These are phyloP conservation scores for Thymus mandschuricus DNA, from an alignment of 257 asterid species.

Conservation along the genomic window DNA sequence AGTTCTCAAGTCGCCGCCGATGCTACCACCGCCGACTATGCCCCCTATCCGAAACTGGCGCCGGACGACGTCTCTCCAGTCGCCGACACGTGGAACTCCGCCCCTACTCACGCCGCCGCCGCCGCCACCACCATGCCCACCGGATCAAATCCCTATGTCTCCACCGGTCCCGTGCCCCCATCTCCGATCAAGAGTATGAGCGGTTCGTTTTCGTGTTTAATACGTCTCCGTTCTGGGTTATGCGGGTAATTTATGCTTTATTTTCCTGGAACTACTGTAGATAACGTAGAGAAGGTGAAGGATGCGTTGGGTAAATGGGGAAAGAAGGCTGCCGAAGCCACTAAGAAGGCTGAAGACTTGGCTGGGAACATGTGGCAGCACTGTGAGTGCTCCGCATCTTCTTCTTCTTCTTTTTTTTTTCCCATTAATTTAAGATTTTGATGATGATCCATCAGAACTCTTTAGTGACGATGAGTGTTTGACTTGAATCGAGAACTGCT, in stretches of 20 bases:
- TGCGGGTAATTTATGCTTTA: neutral
- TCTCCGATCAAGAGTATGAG: constrained; percentile 47
- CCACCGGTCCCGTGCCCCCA: constrained; percentile 53
- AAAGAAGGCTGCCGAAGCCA: constrained; percentile 82
- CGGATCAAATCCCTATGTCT: constrained; percentile 81
- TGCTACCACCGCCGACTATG: constrained; percentile 49
- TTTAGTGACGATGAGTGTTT: neutral
- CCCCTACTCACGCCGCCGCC: constrained; percentile 48
- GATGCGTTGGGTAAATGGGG: constrained; percentile 78
- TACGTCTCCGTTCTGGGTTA: neutral
- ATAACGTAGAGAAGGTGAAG: constrained; percentile 72
- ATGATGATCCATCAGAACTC: neutral
- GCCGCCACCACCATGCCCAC: constrained; percentile 71
- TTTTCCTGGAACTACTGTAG: constrained; percentile 31
- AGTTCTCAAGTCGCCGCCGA: constrained; percentile 27
- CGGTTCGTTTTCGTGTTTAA: neutral
- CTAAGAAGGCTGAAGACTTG: constrained; percentile 77
- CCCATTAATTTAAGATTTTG: neutral
- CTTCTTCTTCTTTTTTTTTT: neutral
- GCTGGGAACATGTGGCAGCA: constrained; percentile 98
- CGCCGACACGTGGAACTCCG: constrained; percentile 60
- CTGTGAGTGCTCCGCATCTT: constrained; percentile 50
- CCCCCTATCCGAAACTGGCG: constrained; percentile 80
- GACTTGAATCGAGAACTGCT: neutral
- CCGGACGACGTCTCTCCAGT: constrained; percentile 65